Conservation (phyloP, 352 stramenopile genomes). For the Phytophthora sansomeana region DNA sequence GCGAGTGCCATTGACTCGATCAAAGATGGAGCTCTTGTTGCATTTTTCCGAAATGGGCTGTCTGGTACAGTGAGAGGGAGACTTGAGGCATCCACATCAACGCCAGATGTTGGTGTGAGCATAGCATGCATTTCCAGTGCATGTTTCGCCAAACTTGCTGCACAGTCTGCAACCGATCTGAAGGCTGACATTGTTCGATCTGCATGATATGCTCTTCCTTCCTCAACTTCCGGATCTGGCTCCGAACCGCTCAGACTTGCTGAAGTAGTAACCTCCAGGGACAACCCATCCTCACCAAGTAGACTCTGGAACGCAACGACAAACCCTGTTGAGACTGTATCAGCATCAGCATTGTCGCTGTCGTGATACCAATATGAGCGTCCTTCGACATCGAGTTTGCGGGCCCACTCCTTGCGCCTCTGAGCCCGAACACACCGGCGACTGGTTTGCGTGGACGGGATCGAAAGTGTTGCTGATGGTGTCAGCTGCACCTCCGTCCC, state of each 20-base stretch:
- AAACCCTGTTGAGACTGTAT: constrained; percentile 2
- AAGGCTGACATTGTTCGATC: neutral
- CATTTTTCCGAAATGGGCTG: neutral
- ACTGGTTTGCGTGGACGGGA: neutral
- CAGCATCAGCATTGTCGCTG: neutral
- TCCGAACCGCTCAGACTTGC: neutral
- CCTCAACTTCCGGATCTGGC: constrained; percentile 2
- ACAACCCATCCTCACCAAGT: neutral
- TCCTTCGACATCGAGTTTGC: constrained; percentile 35
- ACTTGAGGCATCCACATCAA: neutral
- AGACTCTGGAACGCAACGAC: constrained; percentile 11
- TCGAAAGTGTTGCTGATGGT: neutral
- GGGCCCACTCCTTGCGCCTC: constrained; percentile 45
- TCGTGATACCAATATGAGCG: constrained; percentile 33
- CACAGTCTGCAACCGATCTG: constrained; percentile 2
- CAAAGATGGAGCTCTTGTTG: neutral
- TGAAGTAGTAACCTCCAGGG: neutral
- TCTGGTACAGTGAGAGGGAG: neutral
- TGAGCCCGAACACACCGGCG: constrained; percentile 10
- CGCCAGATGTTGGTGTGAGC: constrained; percentile 2
- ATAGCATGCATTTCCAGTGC: constrained; percentile 1
- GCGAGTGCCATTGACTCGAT: constrained; percentile 26
- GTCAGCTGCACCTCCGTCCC: neutral
- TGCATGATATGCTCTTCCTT: neutral
- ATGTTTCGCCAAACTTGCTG: neutral